These are phyloP conservation scores for Globisporangium solare DNA, from an alignment of 352 stramenopile genomes.

Conservation along the genomic window DNA sequence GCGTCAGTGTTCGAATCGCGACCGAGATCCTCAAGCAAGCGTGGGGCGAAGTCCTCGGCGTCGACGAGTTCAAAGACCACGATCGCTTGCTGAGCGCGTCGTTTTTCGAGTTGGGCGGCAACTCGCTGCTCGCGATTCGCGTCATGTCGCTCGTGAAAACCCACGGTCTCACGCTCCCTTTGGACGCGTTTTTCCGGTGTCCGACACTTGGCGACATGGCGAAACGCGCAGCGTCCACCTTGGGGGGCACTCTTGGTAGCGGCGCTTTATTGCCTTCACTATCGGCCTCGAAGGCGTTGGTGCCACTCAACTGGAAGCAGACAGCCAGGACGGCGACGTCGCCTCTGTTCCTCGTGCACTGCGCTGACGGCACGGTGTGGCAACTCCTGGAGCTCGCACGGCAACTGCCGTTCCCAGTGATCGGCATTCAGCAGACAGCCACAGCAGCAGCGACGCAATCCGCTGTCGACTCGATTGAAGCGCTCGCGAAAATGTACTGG, in stretches of 20 bases:
- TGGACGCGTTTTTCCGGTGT: constrained; percentile 47
- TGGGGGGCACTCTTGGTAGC: constrained; percentile 6
- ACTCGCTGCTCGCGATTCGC: constrained; percentile 61
- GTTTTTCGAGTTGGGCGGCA: constrained; percentile 69
- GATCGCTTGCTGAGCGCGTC: constrained; percentile 22
- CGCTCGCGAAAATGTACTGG: constrained; percentile 37
- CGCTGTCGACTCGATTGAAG: constrained; percentile 21
- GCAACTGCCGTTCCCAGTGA: constrained; percentile 27
- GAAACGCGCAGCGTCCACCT: constrained; percentile 10
- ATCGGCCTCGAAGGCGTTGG: constrained; percentile 4
- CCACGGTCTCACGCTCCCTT: constrained; percentile 32
- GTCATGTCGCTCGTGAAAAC: constrained; percentile 50
- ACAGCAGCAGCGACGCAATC: constrained; percentile 5
- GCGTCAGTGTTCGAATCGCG: constrained; percentile 24
- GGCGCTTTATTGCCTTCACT: constrained; percentile 11
- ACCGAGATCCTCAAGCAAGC: constrained; percentile 39
- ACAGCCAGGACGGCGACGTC: neutral
- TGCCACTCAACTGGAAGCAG: constrained; percentile 36
- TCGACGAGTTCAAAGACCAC: constrained; percentile 19
- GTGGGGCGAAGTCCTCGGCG: constrained; percentile 41
- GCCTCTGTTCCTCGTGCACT: constrained; percentile 48
- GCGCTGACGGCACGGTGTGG: constrained; percentile 50
- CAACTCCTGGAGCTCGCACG: constrained; percentile 49
- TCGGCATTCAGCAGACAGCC: constrained; percentile 23
- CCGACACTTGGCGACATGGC: constrained; percentile 40